Conservation (phyloP, 495 filamentous ascomycete species). For the Aspergillus biplanus region DNA sequence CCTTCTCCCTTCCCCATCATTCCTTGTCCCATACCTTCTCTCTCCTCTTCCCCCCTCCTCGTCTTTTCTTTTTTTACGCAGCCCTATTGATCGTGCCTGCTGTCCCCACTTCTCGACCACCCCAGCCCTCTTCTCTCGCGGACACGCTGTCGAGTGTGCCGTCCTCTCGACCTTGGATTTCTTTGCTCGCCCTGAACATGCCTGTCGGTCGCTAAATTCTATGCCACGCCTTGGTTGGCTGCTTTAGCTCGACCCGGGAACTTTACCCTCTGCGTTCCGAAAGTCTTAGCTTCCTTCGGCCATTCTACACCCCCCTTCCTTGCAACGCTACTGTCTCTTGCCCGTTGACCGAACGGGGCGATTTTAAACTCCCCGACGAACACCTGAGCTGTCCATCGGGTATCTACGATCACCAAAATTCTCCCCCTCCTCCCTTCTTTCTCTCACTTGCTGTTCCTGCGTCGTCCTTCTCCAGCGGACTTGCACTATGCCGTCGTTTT, state of each 20-base stretch:
- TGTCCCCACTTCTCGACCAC: constrained; percentile 5
- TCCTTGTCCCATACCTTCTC: constrained; percentile 12
- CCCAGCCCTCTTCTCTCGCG: constrained; percentile 4
- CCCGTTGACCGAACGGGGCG: constrained; percentile 4
- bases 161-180: constrained; percentile 17
- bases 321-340: constrained; percentile 15
- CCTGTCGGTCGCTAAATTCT: constrained; percentile 30
- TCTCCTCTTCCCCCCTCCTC: constrained; percentile 14
- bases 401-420: not conserved
- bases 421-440: not conserved
- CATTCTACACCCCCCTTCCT: constrained; percentile 14
- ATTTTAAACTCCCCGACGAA: constrained; percentile 3
- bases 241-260: constrained; percentile 20
- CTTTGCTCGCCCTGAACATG: constrained; percentile 27
- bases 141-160: constrained; percentile 22
- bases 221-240: constrained; percentile 34
- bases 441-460: not conserved
- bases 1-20: constrained; percentile 10
- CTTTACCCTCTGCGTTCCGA: constrained; percentile 8
- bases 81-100: constrained; percentile 17
- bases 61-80: constrained; percentile 8
- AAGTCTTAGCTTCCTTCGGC: constrained; percentile 18
- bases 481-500: constrained; percentile 47
- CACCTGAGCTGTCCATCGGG: constrained; percentile 1
- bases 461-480: constrained; percentile 5